Percentiles rank a stretch among this genome's conserved stretches.
Evolutionary conservation across 1,139 yeast species (phyloP).

Genomic region (Hanseniaspora uvarum): DNA sequence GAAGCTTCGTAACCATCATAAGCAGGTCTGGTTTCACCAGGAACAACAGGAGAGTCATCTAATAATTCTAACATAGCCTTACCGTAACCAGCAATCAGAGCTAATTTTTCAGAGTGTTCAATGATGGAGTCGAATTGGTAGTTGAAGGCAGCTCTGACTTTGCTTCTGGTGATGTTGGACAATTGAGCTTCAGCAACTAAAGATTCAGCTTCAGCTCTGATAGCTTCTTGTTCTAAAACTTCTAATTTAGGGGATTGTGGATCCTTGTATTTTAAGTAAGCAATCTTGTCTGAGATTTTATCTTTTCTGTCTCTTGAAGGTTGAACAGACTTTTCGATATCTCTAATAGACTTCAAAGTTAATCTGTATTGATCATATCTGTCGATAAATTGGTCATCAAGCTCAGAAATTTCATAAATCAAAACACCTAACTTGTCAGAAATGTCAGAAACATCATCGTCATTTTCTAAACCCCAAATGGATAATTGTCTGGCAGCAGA

Average conservation of each 20-base stretch:
- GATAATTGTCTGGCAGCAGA: conserved; percentile 94
- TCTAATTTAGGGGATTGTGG: conserved; percentile 94
- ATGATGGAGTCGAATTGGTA: conserved; percentile 94
- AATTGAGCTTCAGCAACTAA: conserved; percentile 98
- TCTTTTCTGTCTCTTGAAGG: conserved; percentile 98
- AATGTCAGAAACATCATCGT: conserved; percentile 92
- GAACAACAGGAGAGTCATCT: conserved; percentile 94
- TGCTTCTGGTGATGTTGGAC: conserved; percentile 94
- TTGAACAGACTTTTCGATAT: conserved; percentile 94
- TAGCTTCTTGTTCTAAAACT: conserved; percentile 93
- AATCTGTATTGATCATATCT: conserved; percentile 96
- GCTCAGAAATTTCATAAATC: conserved; percentile 91
- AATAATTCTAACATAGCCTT: conserved; percentile 90
- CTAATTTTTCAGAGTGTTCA: conserved; percentile 93
- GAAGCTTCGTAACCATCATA: conserved; percentile 98
- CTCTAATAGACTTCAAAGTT: conserved; percentile 87
- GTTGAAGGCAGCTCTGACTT: conserved; percentile 92
- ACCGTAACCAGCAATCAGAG: conserved; percentile 96
- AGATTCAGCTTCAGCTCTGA: conserved; percentile 97
- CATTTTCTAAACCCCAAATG: conserved; percentile 96
- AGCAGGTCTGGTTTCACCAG: conserved; percentile 98
- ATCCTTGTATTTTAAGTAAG: conserved; percentile 94
- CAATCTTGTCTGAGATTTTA: conserved; percentile 94
- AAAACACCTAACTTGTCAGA: conserved; percentile 95
- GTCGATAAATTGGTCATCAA: conserved; percentile 96